Percentiles rank a stretch among this genome's conserved stretches.
Conservation (phyloP, 441 rosid species). For the Capsella rubella region DNA sequence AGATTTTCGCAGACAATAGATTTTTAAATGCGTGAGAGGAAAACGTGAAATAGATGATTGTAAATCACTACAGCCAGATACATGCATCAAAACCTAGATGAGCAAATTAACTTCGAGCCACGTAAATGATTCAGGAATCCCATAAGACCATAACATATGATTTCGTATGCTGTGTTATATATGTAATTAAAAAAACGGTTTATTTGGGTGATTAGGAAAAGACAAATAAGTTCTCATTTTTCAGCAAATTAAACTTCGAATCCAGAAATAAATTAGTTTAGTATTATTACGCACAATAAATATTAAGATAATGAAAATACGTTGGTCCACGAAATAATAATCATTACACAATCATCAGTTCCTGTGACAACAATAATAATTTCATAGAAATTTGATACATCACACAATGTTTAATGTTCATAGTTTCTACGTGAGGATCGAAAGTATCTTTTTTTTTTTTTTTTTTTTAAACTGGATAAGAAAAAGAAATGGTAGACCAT, state of each 20-base stretch:
- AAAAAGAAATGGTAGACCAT: conserved; percentile 15
- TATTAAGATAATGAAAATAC: conserved; percentile 3
- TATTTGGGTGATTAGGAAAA: conserved; percentile 2
- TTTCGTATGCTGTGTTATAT: not conserved
- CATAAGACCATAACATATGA: not conserved
- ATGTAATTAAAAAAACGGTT: not conserved
- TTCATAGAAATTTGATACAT: conserved; percentile 29
- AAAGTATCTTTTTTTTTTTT: not conserved
- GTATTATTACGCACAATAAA: not conserved
- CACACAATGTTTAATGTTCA: conserved; percentile 32
- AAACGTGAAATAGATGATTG: conserved; percentile 18
- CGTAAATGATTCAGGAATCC: conserved; percentile 25
- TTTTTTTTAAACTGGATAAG: not conserved
- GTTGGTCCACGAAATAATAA: conserved; percentile 35
- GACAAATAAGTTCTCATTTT: conserved; percentile 17
- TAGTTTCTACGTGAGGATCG: conserved; percentile 15
- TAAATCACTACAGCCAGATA: conserved; percentile 5
- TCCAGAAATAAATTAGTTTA: not conserved
- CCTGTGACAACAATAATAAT: conserved; percentile 31
- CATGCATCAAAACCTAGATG: conserved; percentile 19
- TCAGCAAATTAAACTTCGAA: conserved; percentile 35
- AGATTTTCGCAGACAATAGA: not conserved
- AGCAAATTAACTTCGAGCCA: conserved; percentile 30
- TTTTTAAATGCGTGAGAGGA: not conserved
- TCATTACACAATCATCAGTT: conserved; percentile 41